Evolutionary conservation across 208 protist species (phyloP).

Genomic region (Crithidia bombi): DNA sequence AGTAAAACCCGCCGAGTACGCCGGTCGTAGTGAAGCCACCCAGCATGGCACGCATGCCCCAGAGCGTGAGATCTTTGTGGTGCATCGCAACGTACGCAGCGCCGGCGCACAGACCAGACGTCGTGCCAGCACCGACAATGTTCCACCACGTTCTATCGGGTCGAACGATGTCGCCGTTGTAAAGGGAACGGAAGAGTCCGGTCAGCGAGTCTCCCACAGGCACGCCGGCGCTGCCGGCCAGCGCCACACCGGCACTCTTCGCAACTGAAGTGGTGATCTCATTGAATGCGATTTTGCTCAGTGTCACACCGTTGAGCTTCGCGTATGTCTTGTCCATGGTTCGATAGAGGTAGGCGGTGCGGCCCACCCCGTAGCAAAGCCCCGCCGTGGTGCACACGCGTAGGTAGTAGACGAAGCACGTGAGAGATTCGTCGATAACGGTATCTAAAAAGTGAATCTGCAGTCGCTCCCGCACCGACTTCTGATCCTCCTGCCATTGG

Average conservation of each 20-base stretch:
- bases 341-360: conserved; percentile 80
- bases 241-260: conserved; percentile 60
- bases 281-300: conserved; percentile 62
- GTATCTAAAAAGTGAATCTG: conserved; percentile 85
- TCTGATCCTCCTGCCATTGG: conserved; percentile 75
- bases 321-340: conserved; percentile 92
- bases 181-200: conserved; percentile 30
- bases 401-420: conserved; percentile 61
- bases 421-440: conserved; percentile 63
- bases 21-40: conserved; percentile 37
- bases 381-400: conserved; percentile 75
- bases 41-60: conserved; percentile 56
- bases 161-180: conserved; percentile 39
- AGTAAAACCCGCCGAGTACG: conserved; percentile 37
- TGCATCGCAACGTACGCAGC: conserved; percentile 55
- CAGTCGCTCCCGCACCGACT: conserved; percentile 55
- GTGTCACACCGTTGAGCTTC: conserved; percentile 82
- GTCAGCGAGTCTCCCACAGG: conserved; percentile 52
- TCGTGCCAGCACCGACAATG: conserved; percentile 43
- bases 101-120: conserved; percentile 54
- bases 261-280: conserved; percentile 66
- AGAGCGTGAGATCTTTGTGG: conserved; percentile 55
- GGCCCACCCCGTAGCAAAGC: conserved; percentile 75
- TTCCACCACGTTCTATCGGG: conserved; percentile 75
- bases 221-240: conserved; percentile 55